Evolutionary conservation across 2,329 filamentous ascomycete species (phyloP).

Genomic region (Cladosporium sphaerospermum): DNA sequence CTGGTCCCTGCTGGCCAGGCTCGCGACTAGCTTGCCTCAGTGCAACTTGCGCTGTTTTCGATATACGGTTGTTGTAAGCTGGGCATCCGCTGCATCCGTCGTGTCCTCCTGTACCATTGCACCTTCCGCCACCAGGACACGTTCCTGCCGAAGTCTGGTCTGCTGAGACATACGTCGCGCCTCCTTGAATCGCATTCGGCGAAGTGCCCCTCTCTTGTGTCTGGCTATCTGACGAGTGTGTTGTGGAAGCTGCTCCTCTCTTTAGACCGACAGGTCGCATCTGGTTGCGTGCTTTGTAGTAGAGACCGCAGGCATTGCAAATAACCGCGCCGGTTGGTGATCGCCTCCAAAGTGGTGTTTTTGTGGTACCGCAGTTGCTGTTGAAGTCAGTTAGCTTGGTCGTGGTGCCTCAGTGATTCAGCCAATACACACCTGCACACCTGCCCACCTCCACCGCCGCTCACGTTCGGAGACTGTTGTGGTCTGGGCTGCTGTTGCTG

Average conservation of each 20-base stretch:
- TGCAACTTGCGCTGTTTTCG: constrained; percentile 72
- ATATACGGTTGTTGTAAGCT: constrained; percentile 92
- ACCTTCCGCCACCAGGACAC: constrained; percentile 88
- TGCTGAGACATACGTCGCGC: constrained; percentile 68
- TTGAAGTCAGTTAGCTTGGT: constrained; percentile 11
- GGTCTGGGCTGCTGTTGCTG: constrained; percentile 1
- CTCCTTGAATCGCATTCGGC: constrained; percentile 31
- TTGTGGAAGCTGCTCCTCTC: constrained; percentile 51
- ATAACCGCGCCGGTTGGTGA: constrained; percentile 91
- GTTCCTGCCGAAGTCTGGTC: constrained; percentile 74
- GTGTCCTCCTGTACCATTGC: constrained; percentile 92
- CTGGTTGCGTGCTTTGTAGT: constrained; percentile 87
- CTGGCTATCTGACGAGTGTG: constrained; percentile 19
- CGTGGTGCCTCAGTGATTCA: background rate
- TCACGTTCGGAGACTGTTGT: background rate
- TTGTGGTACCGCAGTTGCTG: constrained; percentile 92
- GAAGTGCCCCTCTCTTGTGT: constrained; percentile 35
- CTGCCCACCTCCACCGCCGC: constrained; percentile 45
- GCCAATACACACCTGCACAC: constrained; percentile 59
- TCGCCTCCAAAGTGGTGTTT: constrained; percentile 88
- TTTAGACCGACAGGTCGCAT: constrained; percentile 86
- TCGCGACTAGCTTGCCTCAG: constrained; percentile 36
- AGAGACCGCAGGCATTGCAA: constrained; percentile 95
- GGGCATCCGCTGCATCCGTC: constrained; percentile 94
- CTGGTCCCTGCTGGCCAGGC: constrained; percentile 1